Evolutionary conservation across 768 basidiomycete genomes (phyloP).

Genomic region (Lepiota brunneoincarnata): DNA sequence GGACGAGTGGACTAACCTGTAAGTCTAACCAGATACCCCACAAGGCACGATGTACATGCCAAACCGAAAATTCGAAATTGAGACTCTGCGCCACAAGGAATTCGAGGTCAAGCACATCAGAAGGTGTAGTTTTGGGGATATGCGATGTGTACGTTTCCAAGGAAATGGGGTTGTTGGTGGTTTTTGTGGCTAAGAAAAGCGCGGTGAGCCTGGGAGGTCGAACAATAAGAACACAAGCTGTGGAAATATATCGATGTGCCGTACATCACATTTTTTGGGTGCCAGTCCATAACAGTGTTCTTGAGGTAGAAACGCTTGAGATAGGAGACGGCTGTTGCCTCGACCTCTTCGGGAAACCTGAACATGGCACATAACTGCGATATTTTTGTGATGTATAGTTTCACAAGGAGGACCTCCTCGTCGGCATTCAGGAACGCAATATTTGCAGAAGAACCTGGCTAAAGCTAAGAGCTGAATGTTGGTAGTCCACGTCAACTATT

Average conservation of each 20-base stretch:
- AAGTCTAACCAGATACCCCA: slow-evolving; percentile 89
- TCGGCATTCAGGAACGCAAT: slow-evolving; percentile 74
- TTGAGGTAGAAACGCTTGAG: slow-evolving; percentile 96
- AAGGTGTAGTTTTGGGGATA: slow-evolving; percentile 77
- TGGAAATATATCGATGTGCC: slow-evolving; percentile 21
- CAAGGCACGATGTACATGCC: slow-evolving; percentile 85
- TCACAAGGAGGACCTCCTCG: slow-evolving; percentile 88
- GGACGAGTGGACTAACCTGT: slow-evolving; percentile 50
- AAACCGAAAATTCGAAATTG: slow-evolving; percentile 90
- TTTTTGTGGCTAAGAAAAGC: slow-evolving; percentile 94
- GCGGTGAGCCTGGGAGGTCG: slow-evolving; percentile 75
- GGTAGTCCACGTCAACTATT: slow-evolving; percentile 4
- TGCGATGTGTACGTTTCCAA: slow-evolving; percentile 80
- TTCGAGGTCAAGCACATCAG: slow-evolving; percentile 91
- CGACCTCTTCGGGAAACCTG: slow-evolving; percentile 87
- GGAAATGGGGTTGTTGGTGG: slow-evolving; percentile 91
- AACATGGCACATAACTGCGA: slow-evolving; percentile 81
- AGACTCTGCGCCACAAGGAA: slow-evolving; percentile 95
- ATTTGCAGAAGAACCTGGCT: slow-evolving; percentile 72
- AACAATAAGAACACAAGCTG: neutral
- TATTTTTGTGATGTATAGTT: slow-evolving; percentile 86
- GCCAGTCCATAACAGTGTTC: slow-evolving; percentile 99
- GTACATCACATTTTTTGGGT: slow-evolving; percentile 97
- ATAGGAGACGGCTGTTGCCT: slow-evolving; percentile 89
- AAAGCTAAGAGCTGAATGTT: slow-evolving; percentile 19